Conservation (phyloP, 2,329 filamentous ascomycete species). For the Paraconiothyrium brasiliense region DNA sequence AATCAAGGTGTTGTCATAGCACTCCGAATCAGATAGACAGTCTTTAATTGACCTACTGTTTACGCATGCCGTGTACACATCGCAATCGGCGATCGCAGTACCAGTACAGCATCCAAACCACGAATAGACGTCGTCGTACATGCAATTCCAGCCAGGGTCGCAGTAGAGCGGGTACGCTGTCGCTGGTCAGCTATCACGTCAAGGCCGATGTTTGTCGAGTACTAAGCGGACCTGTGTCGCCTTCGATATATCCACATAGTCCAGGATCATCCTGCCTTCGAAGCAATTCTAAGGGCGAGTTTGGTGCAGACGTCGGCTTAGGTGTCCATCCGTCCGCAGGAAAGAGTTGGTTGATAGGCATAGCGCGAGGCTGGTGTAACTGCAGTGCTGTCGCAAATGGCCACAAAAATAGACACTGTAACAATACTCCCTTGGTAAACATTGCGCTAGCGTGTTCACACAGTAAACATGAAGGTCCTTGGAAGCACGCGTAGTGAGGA, state of each 20-base stretch:
- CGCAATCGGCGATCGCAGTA: constrained; percentile 21
- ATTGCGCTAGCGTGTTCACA: not conserved
- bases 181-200: not conserved
- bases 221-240: constrained; percentile 18
- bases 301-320: constrained; percentile 18
- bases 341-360: constrained; percentile 13
- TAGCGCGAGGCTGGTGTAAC: constrained; percentile 22
- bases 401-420: not conserved
- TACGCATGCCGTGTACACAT: constrained; percentile 25
- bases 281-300: constrained; percentile 17
- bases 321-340: constrained; percentile 23
- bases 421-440: not conserved
- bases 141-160: constrained; percentile 17
- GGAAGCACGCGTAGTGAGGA: not conserved
- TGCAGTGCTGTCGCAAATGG: constrained; percentile 8
- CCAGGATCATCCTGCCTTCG: constrained; percentile 20
- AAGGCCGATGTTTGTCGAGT: not conserved
- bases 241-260: constrained; percentile 24
- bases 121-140: constrained; percentile 18
- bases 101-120: constrained; percentile 31
- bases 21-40: constrained; percentile 14
- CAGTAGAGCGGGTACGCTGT: constrained; percentile 19
- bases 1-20: constrained; percentile 17
- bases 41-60: constrained; percentile 12
- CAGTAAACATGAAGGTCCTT: not conserved